Percentiles rank a stretch among this genome's conserved stretches.
Conservation (phyloP, 2,329 filamentous ascomycete species). For the Stachybotrys echinatus region DNA sequence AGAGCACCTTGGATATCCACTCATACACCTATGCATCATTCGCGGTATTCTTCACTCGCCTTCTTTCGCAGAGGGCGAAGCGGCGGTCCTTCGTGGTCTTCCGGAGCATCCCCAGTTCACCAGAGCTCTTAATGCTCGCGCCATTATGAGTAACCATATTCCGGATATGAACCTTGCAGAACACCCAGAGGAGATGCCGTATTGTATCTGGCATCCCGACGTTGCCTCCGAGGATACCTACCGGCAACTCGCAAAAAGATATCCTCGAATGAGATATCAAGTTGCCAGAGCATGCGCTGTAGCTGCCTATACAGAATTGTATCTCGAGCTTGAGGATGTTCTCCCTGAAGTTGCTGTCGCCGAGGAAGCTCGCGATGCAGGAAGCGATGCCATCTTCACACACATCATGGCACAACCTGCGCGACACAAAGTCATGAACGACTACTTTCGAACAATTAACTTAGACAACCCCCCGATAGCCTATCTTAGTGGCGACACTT, state of each 20-base stretch:
- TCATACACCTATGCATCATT: slow-evolving; percentile 1
- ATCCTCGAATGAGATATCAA: slow-evolving; percentile 28
- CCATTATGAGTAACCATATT: slow-evolving; percentile 29
- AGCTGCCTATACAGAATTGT: slow-evolving; percentile 28
- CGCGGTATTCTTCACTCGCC: slow-evolving; percentile 3
- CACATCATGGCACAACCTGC: slow-evolving; percentile 20
- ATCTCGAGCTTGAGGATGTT: slow-evolving; percentile 23
- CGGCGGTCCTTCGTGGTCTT: not conserved
- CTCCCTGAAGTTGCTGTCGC: slow-evolving; percentile 32
- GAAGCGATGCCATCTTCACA: slow-evolving; percentile 19
- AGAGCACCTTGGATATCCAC: not conserved
- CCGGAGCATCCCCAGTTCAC: slow-evolving; percentile 1
- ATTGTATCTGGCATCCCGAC: slow-evolving; percentile 37
- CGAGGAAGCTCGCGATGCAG: slow-evolving; percentile 29
- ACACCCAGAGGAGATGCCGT: slow-evolving; percentile 19
- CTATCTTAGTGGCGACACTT: slow-evolving; percentile 28
- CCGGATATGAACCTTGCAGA: slow-evolving; percentile 15
- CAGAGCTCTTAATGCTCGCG: slow-evolving; percentile 20
- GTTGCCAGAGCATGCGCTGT: slow-evolving; percentile 33
- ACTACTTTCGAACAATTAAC: slow-evolving; percentile 21
- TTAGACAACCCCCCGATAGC: not conserved
- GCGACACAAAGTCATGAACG: slow-evolving; percentile 26
- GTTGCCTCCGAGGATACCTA: slow-evolving; percentile 28
- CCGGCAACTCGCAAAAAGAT: slow-evolving; percentile 19
- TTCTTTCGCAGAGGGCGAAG: slow-evolving; percentile 2